Base-by-base conservation (phyloP, 2,329 filamentous ascomycete species). In the Fonsecaea monophora region DNA sequence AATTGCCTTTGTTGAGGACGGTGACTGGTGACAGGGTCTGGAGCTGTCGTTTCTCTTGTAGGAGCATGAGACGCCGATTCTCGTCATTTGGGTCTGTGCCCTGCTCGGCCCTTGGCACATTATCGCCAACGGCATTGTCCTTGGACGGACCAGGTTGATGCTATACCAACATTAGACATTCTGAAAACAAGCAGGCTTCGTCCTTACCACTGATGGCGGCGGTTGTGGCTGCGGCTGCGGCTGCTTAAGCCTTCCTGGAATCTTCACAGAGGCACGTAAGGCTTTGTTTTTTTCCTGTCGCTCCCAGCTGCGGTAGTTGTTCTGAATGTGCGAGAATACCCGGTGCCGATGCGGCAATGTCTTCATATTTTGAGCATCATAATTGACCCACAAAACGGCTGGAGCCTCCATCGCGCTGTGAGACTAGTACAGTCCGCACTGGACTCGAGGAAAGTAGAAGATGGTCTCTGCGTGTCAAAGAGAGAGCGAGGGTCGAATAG, bases 1-100 rank as follows among this genome's bases (percentile, higher is more conserved):
- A 50, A 25, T n/a, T 50, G 45, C 45, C 45, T 50, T 25, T 50
- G 45, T 50, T 50, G 18, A 50, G 45, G 21, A 50, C 12, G 7
- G 18, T 50, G 7, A 50, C 18, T 3, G 45, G 45, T 25, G 45
- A 50, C 7, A 48, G 10, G 42, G 8, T 6, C 42, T 21, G 42
- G 42, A 4, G 6, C 42, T 4, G 42, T 21, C n/a, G 42, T 38
- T 13, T 2, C 7, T 6, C 42, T 21, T 48, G 42, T 21, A 50
- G 21, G 10, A 10, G 18, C 18, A 25, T 25, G 18, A 50, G 18
- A 25, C 45, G 45, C 12, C 45, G 9, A 3, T 25, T 10, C 45
- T 50, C 45, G 18, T 50, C 18, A 25, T 25, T 3, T 18, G 18
- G 10, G 18, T 50, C 18, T 50, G 45, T 10, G 25, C 18, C 25